Percentiles rank a stretch among this genome's conserved stretches.
phyloP scores from a whole-genome alignment of 1,139 yeast species.

The Sugiyamaella sp. region DNA sequence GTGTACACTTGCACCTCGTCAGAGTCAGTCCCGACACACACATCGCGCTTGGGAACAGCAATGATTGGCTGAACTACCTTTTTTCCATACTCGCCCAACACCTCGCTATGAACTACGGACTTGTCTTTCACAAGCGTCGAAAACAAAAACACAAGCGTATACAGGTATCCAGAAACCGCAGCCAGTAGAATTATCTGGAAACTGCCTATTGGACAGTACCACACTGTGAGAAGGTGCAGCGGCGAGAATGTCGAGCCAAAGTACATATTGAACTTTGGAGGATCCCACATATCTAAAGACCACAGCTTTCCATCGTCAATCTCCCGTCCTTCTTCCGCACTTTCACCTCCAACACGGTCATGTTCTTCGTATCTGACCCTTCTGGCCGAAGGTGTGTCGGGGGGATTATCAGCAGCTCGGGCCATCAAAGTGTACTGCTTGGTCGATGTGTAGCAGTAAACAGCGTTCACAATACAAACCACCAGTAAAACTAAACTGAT shows the following conservation, averaged over 20 bases:
- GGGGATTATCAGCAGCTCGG: conserved; percentile 43
- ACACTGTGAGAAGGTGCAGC: conserved; percentile 47
- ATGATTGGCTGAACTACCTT: conserved; percentile 68
- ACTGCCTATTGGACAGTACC: conserved; percentile 48
- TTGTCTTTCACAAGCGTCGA: conserved; percentile 58
- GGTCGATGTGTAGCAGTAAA: conserved; percentile 42
- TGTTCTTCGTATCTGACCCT: conserved; percentile 32
- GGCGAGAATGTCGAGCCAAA: conserved; percentile 63
- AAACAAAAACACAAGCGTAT: conserved; percentile 50
- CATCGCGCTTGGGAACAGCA: conserved; percentile 60
- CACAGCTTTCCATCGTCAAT: conserved; percentile 42
- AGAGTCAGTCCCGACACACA: conserved; percentile 60
- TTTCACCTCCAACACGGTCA: neutral
- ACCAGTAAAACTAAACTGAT: conserved; percentile 24
- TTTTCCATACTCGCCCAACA: conserved; percentile 62
- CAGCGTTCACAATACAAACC: conserved; percentile 40
- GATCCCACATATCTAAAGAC: conserved; percentile 63
- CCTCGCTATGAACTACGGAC: conserved; percentile 61
- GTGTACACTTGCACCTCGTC: conserved; percentile 44
- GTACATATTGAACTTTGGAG: conserved; percentile 54
- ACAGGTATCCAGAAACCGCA: conserved; percentile 48
- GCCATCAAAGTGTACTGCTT: conserved; percentile 49
- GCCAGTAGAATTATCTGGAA: conserved; percentile 41
- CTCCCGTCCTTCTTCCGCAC: conserved; percentile 12
- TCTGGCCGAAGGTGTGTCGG: conserved; percentile 48